Base-by-base conservation (phyloP, 129 eudicot species). In the Centaurea solstitialis region DNA sequence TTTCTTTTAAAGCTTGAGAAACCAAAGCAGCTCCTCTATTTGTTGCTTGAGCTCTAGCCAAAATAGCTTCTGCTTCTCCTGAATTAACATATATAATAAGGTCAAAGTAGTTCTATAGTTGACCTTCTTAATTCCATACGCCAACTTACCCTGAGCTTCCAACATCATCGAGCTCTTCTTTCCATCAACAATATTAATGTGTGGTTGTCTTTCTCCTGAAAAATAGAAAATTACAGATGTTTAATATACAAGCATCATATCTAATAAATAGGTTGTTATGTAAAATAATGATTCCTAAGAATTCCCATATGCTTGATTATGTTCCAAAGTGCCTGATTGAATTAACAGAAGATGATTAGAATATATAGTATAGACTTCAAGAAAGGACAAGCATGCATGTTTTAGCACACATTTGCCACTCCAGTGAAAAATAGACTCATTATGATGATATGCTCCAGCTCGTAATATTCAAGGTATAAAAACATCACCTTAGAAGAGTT, bases 1-100 rank as follows among this genome's bases (percentile, higher is more conserved):
- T 65, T 65, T 86, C 86, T 81, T 89, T 74, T 61, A 96, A 92
- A 26, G 95, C 81, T 62, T 87, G 82, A 69, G 98, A 89, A 24
- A 93, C 88, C 91, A 90, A 70, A 0, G 90, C 79, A 74, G 91
- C 86, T 84, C 94, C 93, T 91, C 87, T 83, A 59, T 89, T 79
- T 61, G 94, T 87, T 69, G 96, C 97, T 72, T 91, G 89, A 61
- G 97, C 89, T 85, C 82, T 84, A 71, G 91, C 94, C 80, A 90
- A 80, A n/a, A 89, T 91, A 40, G 99, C 98, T 85, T 91, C 95
- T 33, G 99, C 95, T 81, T 91, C 96, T 80, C 97, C 99, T 96
- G 81, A 59, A 45, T 76, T 72, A 26, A 76, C 23, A 81, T 28
- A 79, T 67, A 69, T 28, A 40, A 18, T 28, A 47, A 43, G 38